These are phyloP conservation scores for Cladophialophora exuberans DNA, from an alignment of 2,329 filamentous ascomycete genomes.

Conservation along the genomic window DNA sequence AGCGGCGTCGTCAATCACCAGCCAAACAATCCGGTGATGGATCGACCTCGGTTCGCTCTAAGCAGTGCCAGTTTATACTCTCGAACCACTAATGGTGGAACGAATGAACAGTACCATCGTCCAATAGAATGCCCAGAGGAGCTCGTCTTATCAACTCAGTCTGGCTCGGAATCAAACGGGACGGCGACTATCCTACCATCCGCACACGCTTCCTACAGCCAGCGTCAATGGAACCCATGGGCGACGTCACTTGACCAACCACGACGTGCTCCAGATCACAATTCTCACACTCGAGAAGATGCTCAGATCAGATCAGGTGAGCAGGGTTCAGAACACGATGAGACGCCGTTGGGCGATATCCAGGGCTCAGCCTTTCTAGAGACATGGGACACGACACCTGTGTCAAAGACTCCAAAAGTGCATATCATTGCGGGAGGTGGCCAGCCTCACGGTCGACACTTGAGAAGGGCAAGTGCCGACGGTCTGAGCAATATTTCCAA, in stretches of 20 bases:
- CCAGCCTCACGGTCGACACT: slow-evolving; percentile 20
- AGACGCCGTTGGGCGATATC: background rate
- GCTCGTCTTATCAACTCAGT: slow-evolving; percentile 11
- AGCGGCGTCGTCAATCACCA: slow-evolving; percentile 16
- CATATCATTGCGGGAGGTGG: background rate
- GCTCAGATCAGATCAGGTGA: slow-evolving; percentile 39
- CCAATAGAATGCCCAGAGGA: slow-evolving; percentile 25
- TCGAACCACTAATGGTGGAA: slow-evolving; percentile 42
- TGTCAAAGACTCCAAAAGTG: slow-evolving; percentile 11
- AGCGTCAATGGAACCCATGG: slow-evolving; percentile 31
- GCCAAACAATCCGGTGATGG: slow-evolving; percentile 6
- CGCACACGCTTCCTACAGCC: slow-evolving; percentile 20
- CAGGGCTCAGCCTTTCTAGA: background rate
- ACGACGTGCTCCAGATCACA: background rate
- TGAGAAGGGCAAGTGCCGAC: slow-evolving; percentile 9
- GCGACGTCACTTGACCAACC: slow-evolving; percentile 10
- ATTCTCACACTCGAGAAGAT: slow-evolving; percentile 43
- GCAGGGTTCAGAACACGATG: background rate
- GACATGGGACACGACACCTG: slow-evolving; percentile 9
- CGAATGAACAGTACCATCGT: slow-evolving; percentile 27
- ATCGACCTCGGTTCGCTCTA: slow-evolving; percentile 22
- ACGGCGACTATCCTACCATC: slow-evolving; percentile 43
- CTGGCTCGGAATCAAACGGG: slow-evolving; percentile 36
- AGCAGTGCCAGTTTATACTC: slow-evolving; percentile 49
- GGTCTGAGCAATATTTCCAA: slow-evolving; percentile 18